These are phyloP conservation scores for Candida hispaniensis DNA, from an alignment of 805 yeast genomes.

Conservation along the genomic window DNA sequence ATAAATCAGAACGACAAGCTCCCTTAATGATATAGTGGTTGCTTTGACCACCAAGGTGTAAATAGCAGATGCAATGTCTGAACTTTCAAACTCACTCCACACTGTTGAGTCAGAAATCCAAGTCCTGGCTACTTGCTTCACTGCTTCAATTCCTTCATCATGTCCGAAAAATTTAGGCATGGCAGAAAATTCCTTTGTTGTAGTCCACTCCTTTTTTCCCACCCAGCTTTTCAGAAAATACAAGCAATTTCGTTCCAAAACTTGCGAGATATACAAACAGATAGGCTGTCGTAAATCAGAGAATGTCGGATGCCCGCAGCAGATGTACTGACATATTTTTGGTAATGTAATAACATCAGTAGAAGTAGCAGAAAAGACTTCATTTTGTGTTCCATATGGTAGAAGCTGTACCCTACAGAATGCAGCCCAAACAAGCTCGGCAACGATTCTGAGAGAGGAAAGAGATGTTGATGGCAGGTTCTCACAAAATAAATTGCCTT, in stretches of 20 bases:
- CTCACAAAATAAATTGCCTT: constrained; percentile 32
- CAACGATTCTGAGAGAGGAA: constrained; percentile 44
- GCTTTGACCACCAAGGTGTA: constrained; percentile 47
- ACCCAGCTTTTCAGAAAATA: constrained; percentile 14
- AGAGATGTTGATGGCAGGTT: constrained; percentile 55
- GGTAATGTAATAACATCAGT: too few species aligned
- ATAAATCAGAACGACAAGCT: constrained; percentile 45
- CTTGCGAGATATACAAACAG: too few species aligned
- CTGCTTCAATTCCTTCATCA: constrained; percentile 8
- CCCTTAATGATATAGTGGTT: constrained; percentile 54
- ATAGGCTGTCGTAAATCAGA: too few species aligned
- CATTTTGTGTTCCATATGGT: too few species aligned
- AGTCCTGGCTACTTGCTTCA: constrained; percentile 9
- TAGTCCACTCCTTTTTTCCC: constrained; percentile 8
- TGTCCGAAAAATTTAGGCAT: constrained; percentile 15
- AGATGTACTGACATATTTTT: too few species aligned
- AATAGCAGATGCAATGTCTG: constrained; percentile 24
- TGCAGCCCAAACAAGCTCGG: constrained; percentile 27
- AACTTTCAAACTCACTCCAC: constrained; percentile 21
- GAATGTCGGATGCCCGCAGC: too few species aligned
- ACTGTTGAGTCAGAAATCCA: constrained; percentile 16
- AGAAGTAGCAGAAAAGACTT: too few species aligned
- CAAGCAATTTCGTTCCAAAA: too few species aligned
- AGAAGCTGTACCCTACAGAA: too few species aligned
- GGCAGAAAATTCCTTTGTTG: constrained; percentile 3